A percentile compares a stretch with the other conserved stretches of the same genome.
These are phyloP conservation scores for Termitomyces sp. DNA, from an alignment of 768 basidiomycete species.

Conservation along the genomic window DNA sequence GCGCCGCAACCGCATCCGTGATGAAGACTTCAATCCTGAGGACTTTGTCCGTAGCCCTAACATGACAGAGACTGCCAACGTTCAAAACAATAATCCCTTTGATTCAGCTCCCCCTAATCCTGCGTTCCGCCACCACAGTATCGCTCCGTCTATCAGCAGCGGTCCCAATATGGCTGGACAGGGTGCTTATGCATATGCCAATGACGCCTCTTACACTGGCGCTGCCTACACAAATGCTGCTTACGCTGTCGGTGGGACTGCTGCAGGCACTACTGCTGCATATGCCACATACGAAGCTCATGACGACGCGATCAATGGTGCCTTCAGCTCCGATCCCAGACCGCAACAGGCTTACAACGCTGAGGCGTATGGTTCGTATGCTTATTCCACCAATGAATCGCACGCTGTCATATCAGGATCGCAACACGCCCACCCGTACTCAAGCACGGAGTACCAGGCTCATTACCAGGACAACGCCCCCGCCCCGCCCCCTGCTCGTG, in stretches of 20 bases:
- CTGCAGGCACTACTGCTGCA: neutral
- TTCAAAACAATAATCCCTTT: conserved; percentile 20
- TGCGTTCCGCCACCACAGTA: conserved; percentile 20
- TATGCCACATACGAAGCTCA: conserved; percentile 22
- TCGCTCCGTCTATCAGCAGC: conserved; percentile 24
- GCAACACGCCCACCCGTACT: conserved; percentile 19
- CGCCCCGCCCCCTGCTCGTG: neutral
- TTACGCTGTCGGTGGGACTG: neutral
- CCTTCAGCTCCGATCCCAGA: conserved; percentile 37
- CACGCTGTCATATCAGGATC: conserved; percentile 23
- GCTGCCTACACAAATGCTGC: neutral
- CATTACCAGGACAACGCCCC: conserved; percentile 15
- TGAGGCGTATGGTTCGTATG: conserved; percentile 39
- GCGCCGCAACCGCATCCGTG: conserved; percentile 23
- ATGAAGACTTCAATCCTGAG: conserved; percentile 31
- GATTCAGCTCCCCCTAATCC: conserved; percentile 19
- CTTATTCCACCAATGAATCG: conserved; percentile 27
- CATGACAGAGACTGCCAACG: conserved; percentile 15
- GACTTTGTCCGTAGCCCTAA: conserved; percentile 17
- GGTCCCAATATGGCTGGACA: conserved; percentile 33
- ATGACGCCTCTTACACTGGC: conserved; percentile 5
- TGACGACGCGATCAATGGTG: conserved; percentile 27
- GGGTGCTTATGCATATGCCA: conserved; percentile 25
- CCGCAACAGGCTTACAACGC: conserved; percentile 31
- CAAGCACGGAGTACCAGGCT: conserved; percentile 16